Evolutionary conservation across 345 rosid genomes (phyloP).

Genomic region (Camelina neglecta): DNA sequence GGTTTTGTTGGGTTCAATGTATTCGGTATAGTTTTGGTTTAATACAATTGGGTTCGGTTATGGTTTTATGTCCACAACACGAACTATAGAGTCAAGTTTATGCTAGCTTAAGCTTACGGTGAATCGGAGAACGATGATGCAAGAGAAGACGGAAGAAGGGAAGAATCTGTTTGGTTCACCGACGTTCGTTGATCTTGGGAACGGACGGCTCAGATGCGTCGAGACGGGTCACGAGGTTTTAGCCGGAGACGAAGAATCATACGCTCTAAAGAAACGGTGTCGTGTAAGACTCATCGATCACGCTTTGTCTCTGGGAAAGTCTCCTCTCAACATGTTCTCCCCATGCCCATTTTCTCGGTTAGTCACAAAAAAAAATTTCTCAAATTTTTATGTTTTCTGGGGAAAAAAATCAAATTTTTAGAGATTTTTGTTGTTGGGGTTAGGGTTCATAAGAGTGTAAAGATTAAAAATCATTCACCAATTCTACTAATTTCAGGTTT

Average conservation of each 20-base stretch:
- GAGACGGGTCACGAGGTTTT: conserved; percentile 90
- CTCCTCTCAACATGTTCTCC: conserved; percentile 89
- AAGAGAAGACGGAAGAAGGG: conserved; percentile 48
- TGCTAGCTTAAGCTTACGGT: neutral
- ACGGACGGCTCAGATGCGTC: conserved; percentile 77
- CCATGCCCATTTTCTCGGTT: conserved; percentile 77
- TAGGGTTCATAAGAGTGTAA: neutral
- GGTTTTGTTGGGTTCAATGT: too few relatives aligned
- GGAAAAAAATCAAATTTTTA: neutral
- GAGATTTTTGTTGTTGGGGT: neutral
- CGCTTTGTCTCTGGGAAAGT: conserved; percentile 59
- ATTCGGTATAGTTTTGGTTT: too few relatives aligned
- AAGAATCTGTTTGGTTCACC: conserved; percentile 64
- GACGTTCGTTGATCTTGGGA: conserved; percentile 59
- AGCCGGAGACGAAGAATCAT: conserved; percentile 65
- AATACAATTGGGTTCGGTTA: too few relatives aligned
- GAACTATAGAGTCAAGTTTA: neutral
- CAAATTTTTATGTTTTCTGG: neutral
- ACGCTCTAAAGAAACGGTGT: conserved; percentile 74
- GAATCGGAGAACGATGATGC: neutral
- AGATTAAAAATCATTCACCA: neutral
- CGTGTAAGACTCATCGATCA: conserved; percentile 87
- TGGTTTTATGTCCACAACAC: neutral
- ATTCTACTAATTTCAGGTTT: neutral
- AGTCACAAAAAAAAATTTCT: conserved; percentile 14